phyloP scores from a whole-genome alignment of 805 yeast species.

The Starmerella floricola region DNA sequence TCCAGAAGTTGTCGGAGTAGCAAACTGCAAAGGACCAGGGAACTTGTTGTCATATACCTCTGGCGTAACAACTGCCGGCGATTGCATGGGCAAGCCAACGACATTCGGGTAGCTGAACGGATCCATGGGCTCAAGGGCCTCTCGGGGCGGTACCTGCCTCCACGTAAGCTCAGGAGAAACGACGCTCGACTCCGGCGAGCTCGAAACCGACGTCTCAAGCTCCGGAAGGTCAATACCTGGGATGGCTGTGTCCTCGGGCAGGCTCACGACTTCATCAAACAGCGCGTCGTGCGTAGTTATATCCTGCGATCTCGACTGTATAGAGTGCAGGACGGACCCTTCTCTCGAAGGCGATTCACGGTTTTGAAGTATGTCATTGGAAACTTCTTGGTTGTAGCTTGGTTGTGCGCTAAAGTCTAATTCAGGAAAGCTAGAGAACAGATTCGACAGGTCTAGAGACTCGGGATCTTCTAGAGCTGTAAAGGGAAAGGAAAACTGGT shows the following conservation, averaged over 20 bases:
- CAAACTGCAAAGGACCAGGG: too few relatives aligned
- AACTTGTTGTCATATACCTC: background rate
- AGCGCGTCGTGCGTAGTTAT: too few relatives aligned
- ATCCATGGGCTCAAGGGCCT: background rate
- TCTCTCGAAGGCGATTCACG: too few relatives aligned
- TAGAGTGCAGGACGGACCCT: too few relatives aligned
- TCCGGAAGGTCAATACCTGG: background rate
- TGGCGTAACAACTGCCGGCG: background rate
- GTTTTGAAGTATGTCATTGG: background rate
- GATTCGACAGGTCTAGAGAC: conserved; percentile 14
- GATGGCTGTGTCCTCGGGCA: too few relatives aligned
- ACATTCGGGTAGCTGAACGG: background rate
- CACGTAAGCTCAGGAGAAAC: background rate
- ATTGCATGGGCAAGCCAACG: too few relatives aligned
- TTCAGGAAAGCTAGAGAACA: conserved; percentile 9
- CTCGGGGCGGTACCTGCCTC: background rate
- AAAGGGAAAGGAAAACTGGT: conserved; percentile 7
- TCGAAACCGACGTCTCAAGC: background rate
- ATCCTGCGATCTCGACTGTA: too few relatives aligned
- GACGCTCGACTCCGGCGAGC: background rate
- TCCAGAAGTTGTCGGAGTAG: background rate
- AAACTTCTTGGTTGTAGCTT: background rate
- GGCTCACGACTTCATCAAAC: too few relatives aligned
- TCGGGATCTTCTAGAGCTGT: conserved; percentile 12
- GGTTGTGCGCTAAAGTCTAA: conserved; percentile 2